Conservation (phyloP, 768 basidiomycete species). For the Naematelia aurantialba region DNA sequence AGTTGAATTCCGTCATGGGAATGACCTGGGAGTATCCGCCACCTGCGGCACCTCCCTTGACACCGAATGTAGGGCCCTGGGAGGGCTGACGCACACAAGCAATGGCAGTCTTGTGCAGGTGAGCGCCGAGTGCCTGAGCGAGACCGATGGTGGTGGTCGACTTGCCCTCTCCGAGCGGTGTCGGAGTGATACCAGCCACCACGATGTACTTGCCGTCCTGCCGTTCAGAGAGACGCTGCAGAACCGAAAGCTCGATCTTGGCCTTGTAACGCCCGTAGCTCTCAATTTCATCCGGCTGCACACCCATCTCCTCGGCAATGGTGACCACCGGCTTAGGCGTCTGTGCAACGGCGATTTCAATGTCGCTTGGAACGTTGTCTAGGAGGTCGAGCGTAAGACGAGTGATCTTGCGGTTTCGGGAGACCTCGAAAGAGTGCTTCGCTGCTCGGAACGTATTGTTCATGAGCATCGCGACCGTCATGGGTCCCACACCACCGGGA, state of each 20-base stretch:
- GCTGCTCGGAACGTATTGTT: constrained; percentile 84
- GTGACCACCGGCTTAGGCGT: constrained; percentile 81
- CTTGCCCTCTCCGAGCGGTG: constrained; percentile 95
- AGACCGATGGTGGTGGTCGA: constrained; percentile 97
- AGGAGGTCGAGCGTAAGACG: constrained; percentile 75
- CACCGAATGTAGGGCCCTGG: constrained; percentile 97
- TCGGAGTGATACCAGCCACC: constrained; percentile 93
- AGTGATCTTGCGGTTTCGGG: constrained; percentile 64
- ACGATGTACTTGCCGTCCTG: constrained; percentile 95
- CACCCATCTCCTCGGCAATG: constrained; percentile 82
- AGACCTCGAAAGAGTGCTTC: constrained; percentile 70
- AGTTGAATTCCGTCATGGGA: constrained; percentile 99
- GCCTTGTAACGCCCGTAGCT: constrained; percentile 95
- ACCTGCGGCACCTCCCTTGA: constrained; percentile 97
- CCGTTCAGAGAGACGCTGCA: constrained; percentile 77
- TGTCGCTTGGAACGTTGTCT: constrained; percentile 89
- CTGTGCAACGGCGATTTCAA: constrained; percentile 92
- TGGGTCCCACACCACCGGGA: constrained; percentile 98
- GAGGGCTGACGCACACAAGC: constrained; percentile 97
- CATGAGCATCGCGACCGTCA: constrained; percentile 99
- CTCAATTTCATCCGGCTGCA: constrained; percentile 81
- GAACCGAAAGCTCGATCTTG: constrained; percentile 84
- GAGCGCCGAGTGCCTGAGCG: constrained; percentile 91
- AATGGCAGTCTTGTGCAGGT: constrained; percentile 85
- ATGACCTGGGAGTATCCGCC: constrained; percentile 98